phyloP scores from a whole-genome alignment of 345 rosid species.

The Barbarea vulgaris region DNA sequence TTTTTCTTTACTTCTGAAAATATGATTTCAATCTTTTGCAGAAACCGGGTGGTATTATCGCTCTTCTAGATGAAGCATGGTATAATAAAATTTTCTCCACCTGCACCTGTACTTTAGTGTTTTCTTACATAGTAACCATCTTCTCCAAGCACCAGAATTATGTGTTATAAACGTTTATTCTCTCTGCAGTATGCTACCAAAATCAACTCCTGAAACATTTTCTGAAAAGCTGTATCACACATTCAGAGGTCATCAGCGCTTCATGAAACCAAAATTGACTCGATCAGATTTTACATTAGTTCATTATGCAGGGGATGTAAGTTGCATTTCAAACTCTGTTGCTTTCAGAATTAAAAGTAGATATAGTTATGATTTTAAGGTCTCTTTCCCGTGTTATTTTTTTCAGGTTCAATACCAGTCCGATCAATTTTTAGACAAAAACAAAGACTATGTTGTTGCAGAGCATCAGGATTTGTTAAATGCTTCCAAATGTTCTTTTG shows the following conservation, averaged over 20 bases:
- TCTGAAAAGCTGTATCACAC: conserved; percentile 82
- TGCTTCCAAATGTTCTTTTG: conserved; percentile 77
- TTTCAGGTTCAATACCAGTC: conserved; percentile 92
- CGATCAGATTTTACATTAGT: conserved; percentile 75
- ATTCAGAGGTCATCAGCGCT: conserved; percentile 76
- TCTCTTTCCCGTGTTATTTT: conserved; percentile 34
- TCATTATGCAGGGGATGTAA: conserved; percentile 95
- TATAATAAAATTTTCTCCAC: conserved; percentile 42
- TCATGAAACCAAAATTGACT: conserved; percentile 78
- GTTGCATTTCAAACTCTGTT: conserved; percentile 27
- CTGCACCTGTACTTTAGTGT: conserved; percentile 15
- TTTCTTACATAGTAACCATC: conserved; percentile 11
- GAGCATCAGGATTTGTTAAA: conserved; percentile 94
- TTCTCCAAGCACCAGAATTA: conserved; percentile 28
- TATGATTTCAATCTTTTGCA: conserved; percentile 47
- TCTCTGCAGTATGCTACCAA: conserved; percentile 82
- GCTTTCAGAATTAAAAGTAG: conserved; percentile 9
- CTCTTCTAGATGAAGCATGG: conserved; percentile 96
- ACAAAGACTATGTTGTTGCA: conserved; percentile 90
- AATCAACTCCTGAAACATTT: conserved; percentile 88
- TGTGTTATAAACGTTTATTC: conserved; percentile 17
- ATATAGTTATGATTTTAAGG: conserved; percentile 14
- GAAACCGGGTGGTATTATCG: conserved; percentile 92
- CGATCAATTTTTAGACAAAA: conserved; percentile 89
- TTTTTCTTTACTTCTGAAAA: not conserved